These are phyloP conservation scores for Oryza nivara DNA, from an alignment of 176 grass and related monocot genomes.

Conservation along the genomic window DNA sequence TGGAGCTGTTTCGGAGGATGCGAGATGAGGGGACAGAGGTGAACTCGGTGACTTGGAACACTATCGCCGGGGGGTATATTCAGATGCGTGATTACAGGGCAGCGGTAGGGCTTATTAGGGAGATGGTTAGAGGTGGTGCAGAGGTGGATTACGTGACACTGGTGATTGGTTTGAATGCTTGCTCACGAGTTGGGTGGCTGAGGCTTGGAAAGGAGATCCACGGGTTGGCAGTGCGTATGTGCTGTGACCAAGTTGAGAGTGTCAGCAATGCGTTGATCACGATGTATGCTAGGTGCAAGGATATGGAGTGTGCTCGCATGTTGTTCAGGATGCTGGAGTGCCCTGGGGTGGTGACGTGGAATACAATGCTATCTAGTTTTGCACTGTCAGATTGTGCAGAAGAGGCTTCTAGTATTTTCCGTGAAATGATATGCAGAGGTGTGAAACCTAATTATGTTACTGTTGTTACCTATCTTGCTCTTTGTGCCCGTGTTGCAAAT, in stretches of 20 bases:
- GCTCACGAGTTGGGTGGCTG: slow-evolving; percentile 48
- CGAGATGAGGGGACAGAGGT: slow-evolving; percentile 14
- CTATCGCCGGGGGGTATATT: slow-evolving; percentile 43
- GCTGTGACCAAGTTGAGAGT: slow-evolving; percentile 37
- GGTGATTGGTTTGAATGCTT: slow-evolving; percentile 61
- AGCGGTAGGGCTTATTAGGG: slow-evolving; percentile 46
- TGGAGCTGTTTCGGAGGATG: slow-evolving; percentile 50
- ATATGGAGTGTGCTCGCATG: slow-evolving; percentile 42
- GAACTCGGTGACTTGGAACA: slow-evolving; percentile 66
- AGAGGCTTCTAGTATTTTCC: slow-evolving; percentile 50
- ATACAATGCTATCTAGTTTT: slow-evolving; percentile 60
- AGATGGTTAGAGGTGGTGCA: slow-evolving; percentile 42
- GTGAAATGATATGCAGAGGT: slow-evolving; percentile 51
- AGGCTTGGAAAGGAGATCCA: slow-evolving; percentile 64
- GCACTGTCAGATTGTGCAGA: slow-evolving; percentile 51
- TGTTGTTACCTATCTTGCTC: slow-evolving; percentile 65
- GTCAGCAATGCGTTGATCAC: slow-evolving; percentile 63
- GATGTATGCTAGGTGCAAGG: slow-evolving; percentile 68
- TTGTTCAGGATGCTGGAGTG: slow-evolving; percentile 43
- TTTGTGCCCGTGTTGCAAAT: slow-evolving; percentile 65
- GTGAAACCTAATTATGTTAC: slow-evolving; percentile 74
- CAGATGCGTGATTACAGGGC: slow-evolving; percentile 47
- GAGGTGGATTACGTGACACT: slow-evolving; percentile 56
- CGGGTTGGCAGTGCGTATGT: slow-evolving; percentile 46
- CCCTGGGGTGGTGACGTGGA: slow-evolving; percentile 67